Conservation (phyloP, 257 asterid species). For the Nicotiana paniculata region DNA sequence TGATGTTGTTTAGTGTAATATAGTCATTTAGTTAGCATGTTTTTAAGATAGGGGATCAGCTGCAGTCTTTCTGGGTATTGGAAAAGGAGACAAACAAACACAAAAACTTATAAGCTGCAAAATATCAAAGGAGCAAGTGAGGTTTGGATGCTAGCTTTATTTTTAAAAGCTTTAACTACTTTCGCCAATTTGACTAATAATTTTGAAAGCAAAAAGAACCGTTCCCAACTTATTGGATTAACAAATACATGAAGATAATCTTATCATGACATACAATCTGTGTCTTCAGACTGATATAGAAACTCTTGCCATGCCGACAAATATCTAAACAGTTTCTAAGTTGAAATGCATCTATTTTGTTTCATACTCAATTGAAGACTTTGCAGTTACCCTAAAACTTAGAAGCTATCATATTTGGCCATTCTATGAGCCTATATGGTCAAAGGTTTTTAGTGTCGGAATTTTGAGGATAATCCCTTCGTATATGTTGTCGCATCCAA, state of each 20-base stretch:
- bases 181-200: constrained; percentile 1
- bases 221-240: not conserved
- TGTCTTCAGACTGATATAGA: not conserved
- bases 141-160: not conserved
- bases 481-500: not conserved
- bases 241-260: not conserved
- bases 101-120: not conserved
- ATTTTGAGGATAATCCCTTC: not conserved
- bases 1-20: not conserved
- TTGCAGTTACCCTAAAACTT: not conserved
- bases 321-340: not conserved
- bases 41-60: not conserved
- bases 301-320: not conserved
- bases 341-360: not conserved
- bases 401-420: not conserved
- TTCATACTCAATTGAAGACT: constrained; percentile 6
- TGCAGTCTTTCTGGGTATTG: not conserved
- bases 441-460: not conserved
- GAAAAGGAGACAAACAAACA: not conserved
- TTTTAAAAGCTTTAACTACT: not conserved
- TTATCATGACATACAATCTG: not conserved
- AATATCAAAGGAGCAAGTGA: not conserved
- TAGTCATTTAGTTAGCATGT: not conserved
- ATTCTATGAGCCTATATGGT: not conserved
- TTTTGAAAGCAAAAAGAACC: not conserved